Base-by-base conservation (phyloP, 768 basidiomycete genomes). In the Boletus coccyginus region DNA sequence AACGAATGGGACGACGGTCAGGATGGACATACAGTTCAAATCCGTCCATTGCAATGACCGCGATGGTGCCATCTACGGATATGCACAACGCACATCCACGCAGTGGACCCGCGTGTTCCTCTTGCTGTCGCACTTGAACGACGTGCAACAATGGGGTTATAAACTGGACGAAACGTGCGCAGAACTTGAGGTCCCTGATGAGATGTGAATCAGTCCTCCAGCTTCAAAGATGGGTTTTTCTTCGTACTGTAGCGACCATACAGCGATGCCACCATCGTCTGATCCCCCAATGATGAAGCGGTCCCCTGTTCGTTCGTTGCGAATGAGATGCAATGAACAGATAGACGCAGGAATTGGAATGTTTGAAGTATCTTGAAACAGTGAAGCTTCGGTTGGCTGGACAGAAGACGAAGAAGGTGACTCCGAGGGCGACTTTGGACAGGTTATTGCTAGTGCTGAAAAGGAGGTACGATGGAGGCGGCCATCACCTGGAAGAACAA, bases 1-100 rank as follows among this genome's bases (percentile, higher is more conserved):
- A 3, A 8, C 16, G 7, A 32, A 44, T 2, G 33, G 35, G 19
- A 45, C n/a, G 19, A n/a, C 8, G 17, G 10, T 35, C n/a, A 38
- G 45, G n/a, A 41, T 21, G 52, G 43, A 72, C 90, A 62, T 66
- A 95, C 95, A 92, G 81, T 51, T 93, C 85, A 62, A 90, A 84
- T 3, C 82, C 85, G 48, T 88, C 86, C 11, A 92, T 70, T 0
- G 76, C 80, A 52, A 98, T 78, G n/a, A 92, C 80, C 0, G 86
- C 92, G 57, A 94, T 81, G 3, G 93, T 92, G 1, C 94, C 92
- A 62, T 93, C 91, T 31, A 75, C 66, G 1, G 93, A 82, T 8
- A 92, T 69, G 63, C 90, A 93, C 12, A 96, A 67, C 3, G 83
- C 73, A 66, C 87, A 89, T 4, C 85, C 88, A 44, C 78, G 77